Evolutionary conservation across 1,284 basidiomycete genomes (phyloP), one percentile per base, ranked within the genome.

Genomic region (Macrocybe sp.): DNA sequence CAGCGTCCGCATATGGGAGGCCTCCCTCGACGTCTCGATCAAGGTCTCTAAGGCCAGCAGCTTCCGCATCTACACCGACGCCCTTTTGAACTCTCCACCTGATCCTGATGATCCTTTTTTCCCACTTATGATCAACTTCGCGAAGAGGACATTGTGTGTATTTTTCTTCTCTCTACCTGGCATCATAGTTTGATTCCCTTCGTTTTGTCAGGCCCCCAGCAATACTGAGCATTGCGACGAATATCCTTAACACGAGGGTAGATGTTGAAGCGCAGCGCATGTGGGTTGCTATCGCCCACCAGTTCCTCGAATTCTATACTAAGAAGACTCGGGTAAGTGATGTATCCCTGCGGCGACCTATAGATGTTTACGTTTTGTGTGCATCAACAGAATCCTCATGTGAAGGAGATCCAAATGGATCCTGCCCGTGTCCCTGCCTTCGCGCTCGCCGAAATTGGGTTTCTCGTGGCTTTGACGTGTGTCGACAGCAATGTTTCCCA

Each of bases 381-480:
- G 16, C 11, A 41, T 14, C 54, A 35, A 54, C 58, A 79, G 75
- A 58, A 65, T 41, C 62, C 68, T n/a, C 70, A 73, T 49, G 65
- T 78, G 32, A 72, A 65, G 49, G 64, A 65, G 0, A 60, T 79
- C 32, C 81, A 84, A 55, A 60, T 70, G 7, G 70, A 75, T 39
- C 56, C 70, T 4, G 66, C 67, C 8, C 80, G 84, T 36, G 64
- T 80, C 2, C 73, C 83, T 2, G 79, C 82, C 2, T 79, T 90
- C 52, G 74, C 75, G 2, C 59, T 89, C 11, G 72, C 77, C 1
- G 88, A 91, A 63, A 80, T 89, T 22, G 78, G 84, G 0, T 80
- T 87, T 52, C 70, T 88, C 2, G 79, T 87, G 7, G 76, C 80
- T 1, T 65, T 91, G 47, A 81, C 85, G 1, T 87, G 86, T 6